Conservation (phyloP, 352 stramenopile genomes). For the Globisporangium camurandrum region DNA sequence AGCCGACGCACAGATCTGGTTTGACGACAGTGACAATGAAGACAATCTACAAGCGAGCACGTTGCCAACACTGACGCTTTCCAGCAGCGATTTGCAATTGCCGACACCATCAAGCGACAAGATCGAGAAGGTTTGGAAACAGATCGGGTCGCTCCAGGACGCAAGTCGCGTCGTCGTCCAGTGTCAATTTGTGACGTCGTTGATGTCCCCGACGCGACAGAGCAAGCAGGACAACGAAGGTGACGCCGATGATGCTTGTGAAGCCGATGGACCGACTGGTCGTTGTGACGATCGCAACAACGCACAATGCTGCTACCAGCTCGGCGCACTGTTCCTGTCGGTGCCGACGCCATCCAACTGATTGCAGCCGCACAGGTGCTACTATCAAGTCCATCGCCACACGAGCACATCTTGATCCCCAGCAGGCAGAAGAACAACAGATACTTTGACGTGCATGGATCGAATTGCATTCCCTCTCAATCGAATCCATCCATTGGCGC, state of each 20-base stretch:
- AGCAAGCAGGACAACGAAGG: constrained; percentile 17
- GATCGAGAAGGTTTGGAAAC: constrained; percentile 52
- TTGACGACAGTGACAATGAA: constrained; percentile 14
- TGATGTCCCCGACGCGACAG: constrained; percentile 19
- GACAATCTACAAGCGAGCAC: constrained; percentile 2
- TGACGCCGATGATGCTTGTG: neutral
- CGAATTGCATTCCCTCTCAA: no score
- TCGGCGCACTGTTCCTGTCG: constrained; percentile 56
- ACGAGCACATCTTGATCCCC: no score
- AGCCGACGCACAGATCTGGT: constrained; percentile 24
- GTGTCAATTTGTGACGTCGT: constrained; percentile 66
- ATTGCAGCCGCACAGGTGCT: no score
- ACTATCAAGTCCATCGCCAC: no score
- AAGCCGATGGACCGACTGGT: no score
- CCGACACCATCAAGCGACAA: constrained; percentile 11
- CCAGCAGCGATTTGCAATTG: constrained; percentile 34
- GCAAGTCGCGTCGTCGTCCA: constrained; percentile 60
- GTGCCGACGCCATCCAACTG: no score
- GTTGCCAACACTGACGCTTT: constrained; percentile 15
- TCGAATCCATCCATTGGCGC: no score
- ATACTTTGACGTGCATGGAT: no score
- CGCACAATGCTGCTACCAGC: constrained; percentile 12
- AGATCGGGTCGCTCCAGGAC: constrained; percentile 64
- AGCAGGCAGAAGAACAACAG: no score
- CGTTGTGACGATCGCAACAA: neutral